Evolutionary conservation across 495 filamentous ascomycete genomes (phyloP), one percentile per base, ranked within the genome.

Genomic region (Penicillium cinerascens): DNA sequence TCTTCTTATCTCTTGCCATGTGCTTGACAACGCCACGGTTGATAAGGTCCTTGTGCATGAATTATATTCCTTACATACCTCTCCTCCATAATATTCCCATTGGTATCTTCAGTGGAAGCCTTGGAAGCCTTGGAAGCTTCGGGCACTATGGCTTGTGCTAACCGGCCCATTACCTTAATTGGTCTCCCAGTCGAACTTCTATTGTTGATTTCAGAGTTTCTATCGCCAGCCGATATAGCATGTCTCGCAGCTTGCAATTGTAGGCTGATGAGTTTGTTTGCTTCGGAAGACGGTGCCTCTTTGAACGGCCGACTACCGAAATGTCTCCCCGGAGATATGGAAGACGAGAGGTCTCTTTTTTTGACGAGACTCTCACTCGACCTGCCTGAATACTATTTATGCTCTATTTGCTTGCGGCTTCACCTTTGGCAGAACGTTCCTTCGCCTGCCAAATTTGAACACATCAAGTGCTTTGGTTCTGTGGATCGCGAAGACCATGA

Each of bases 221-320:
- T 39, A 23, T 37, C 35, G 2, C 35, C 16, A 7, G 45, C 35
- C 8, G 45, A 48, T 38, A 38, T 48, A 17, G 35, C 22, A 6
- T 26, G 45, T n/a, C 45, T 48, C 18, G 35, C 45, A 20, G 26
- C 39, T 23, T 48, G 45, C 45, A 48, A 39, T 9, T 6, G 18
- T 39, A n/a, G 45, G 22, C 10, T 48, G 11, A 35, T 38, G 17
- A 21, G 1, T 6, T 16, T 48, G 5, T 25, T 20, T 39, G 37
- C 18, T 2, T 48, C 35, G 6, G 13, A 10, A 25, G 33, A 15
- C 36, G 13, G 25, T 23, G 37, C 16, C n/a, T 17, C 18, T 7
- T 10, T 39, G 5, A 39, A 39, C 7, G 16, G 18, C 37, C 37
- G 47, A 7, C 37, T 49, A 25, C 25, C n/a, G 21, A 17, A n/a